phyloP scores from a whole-genome alignment of 139 green algal species.

The Mesostigma viride region DNA sequence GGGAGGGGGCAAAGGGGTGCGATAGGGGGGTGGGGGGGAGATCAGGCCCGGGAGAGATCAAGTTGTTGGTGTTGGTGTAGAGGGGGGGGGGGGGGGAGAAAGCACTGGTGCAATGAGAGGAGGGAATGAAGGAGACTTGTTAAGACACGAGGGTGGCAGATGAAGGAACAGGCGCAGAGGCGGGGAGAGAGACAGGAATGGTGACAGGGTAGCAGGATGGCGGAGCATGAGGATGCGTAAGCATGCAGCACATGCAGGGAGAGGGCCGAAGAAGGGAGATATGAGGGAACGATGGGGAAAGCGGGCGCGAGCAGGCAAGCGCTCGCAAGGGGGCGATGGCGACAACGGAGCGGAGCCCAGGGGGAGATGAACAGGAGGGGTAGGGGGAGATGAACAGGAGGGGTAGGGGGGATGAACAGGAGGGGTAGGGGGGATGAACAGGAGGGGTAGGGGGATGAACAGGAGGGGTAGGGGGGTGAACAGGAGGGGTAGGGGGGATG shows the following conservation, averaged over 20 bases:
- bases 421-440: background rate
- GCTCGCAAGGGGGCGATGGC: background rate
- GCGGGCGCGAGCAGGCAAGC: background rate
- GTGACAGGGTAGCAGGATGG: background rate
- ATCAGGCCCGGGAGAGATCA: too few species aligned
- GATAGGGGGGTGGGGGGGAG: background rate
- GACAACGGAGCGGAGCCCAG: background rate
- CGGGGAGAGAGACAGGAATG: background rate
- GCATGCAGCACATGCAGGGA: background rate
- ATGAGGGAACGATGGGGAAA: slow-evolving; percentile 1
- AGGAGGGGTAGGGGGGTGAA: background rate
- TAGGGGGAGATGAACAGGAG: background rate
- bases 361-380: background rate
- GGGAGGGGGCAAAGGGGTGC: background rate
- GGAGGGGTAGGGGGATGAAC: background rate
- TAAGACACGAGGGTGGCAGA: background rate
- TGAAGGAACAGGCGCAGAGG: background rate
- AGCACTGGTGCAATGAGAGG: too few species aligned
- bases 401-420: background rate
- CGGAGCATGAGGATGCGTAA: background rate
- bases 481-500: background rate
- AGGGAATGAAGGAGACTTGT: too few species aligned
- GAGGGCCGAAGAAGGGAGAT: background rate
- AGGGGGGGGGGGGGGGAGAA: too few species aligned
- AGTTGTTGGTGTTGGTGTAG: too few species aligned